phyloP scores from a whole-genome alignment of 805 yeast genomes.

The Candida ponderosae region DNA sequence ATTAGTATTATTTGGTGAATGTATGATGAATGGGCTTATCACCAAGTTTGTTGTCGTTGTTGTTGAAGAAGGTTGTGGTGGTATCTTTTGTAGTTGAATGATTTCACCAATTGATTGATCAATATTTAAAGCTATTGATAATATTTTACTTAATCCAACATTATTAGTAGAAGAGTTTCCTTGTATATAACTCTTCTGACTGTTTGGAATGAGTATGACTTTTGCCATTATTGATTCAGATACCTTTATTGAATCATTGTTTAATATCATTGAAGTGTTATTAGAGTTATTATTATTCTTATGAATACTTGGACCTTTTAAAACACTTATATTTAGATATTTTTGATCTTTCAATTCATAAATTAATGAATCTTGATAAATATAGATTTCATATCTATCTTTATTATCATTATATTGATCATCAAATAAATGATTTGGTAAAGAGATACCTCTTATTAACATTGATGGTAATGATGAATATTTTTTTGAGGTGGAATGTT shows the following conservation, averaged over 20 bases:
- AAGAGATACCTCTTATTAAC: constrained; percentile 44
- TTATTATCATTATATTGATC: constrained; percentile 12
- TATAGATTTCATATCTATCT: constrained; percentile 39
- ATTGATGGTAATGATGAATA: constrained; percentile 22
- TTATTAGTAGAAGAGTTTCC: constrained; percentile 10
- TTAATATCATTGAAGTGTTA: constrained; percentile 8
- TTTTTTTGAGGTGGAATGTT: no score
- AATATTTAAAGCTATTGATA: constrained; percentile 51
- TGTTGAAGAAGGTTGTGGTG: constrained; percentile 19
- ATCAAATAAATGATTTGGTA: constrained; percentile 40
- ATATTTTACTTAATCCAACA: constrained; percentile 44
- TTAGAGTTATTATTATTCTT: constrained; percentile 3
- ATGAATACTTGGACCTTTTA: constrained; percentile 41
- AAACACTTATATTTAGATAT: constrained; percentile 42
- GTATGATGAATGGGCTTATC: constrained; percentile 49
- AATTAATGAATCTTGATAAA: constrained; percentile 31
- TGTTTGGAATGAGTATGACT: constrained; percentile 29
- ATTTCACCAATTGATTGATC: constrained; percentile 43
- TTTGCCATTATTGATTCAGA: constrained; percentile 36
- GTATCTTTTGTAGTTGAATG: constrained; percentile 41
- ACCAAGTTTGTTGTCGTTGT: constrained; percentile 32
- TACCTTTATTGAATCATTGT: constrained; percentile 17
- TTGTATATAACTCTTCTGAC: no score
- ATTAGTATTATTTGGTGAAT: constrained; percentile 27
- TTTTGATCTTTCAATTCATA: constrained; percentile 27